These are phyloP conservation scores for Calcarisporium arbuscula DNA, from an alignment of 2,329 filamentous ascomycete genomes.

Conservation along the genomic window DNA sequence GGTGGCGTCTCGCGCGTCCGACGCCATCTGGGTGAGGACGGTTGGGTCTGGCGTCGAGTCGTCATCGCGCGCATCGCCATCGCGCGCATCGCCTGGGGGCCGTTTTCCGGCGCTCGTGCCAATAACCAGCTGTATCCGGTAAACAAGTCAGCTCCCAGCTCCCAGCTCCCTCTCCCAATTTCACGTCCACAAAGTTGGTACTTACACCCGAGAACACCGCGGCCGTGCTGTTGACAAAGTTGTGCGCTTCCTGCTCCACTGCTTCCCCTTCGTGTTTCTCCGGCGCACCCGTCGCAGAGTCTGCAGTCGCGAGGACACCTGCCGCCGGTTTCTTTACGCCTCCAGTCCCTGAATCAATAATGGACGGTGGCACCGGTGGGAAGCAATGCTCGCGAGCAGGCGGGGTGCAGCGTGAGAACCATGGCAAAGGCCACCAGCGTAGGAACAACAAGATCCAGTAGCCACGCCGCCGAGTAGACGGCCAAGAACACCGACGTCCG, in stretches of 20 bases:
- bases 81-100: conserved; percentile 56
- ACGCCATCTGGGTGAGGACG: conserved; percentile 27
- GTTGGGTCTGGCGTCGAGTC: conserved; percentile 47
- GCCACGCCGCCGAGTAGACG: conserved; percentile 60
- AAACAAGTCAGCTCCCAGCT: neutral
- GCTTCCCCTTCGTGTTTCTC: conserved; percentile 81
- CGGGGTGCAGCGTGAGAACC: conserved; percentile 59
- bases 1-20: conserved; percentile 34
- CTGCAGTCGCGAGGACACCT: conserved; percentile 68
- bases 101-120: conserved; percentile 73
- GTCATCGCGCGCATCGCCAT: conserved; percentile 51
- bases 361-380: conserved; percentile 67
- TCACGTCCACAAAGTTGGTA: no score
- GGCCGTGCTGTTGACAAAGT: conserved; percentile 66
- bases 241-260: conserved; percentile 75
- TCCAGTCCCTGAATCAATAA: conserved; percentile 64
- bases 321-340: conserved; percentile 72
- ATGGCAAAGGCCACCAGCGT: conserved; percentile 53
- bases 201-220: conserved; percentile 28
- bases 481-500: conserved; percentile 58
- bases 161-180: conserved; percentile 28
- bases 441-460: conserved; percentile 64
- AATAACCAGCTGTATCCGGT: conserved; percentile 52
- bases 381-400: conserved; percentile 59
- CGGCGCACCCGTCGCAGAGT: conserved; percentile 73